Conservation (phyloP, 1,284 basidiomycete species). For the Neolentinus lepideus region DNA sequence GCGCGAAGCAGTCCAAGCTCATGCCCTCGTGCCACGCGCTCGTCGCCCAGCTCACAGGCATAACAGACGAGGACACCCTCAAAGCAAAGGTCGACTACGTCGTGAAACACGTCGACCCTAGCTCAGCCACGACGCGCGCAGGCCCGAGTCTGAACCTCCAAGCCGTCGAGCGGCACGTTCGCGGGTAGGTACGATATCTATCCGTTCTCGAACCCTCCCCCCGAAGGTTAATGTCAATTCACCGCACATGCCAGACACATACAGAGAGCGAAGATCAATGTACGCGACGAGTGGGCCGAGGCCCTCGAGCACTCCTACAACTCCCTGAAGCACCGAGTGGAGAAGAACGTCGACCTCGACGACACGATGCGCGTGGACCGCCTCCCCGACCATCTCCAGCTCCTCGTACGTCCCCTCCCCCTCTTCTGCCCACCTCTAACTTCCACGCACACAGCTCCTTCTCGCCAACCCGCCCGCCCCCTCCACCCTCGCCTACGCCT, state of each 20-base stretch:
- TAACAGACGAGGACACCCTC: slow-evolving; percentile 31
- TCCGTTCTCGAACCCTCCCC: slow-evolving; percentile 3
- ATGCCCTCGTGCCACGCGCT: slow-evolving; percentile 47
- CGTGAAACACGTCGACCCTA: slow-evolving; percentile 38
- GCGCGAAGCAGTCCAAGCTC: slow-evolving; percentile 25
- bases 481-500: slow-evolving; percentile 41
- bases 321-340: slow-evolving; percentile 40
- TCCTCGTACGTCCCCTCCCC: slow-evolving; percentile 41
- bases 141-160: slow-evolving; percentile 48
- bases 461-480: slow-evolving; percentile 45
- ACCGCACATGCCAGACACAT: no score
- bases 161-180: slow-evolving; percentile 46
- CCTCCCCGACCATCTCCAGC: slow-evolving; percentile 62
- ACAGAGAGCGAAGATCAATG: slow-evolving; percentile 65
- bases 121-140: slow-evolving; percentile 33
- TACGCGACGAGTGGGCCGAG: slow-evolving; percentile 47
- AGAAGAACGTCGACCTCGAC: slow-evolving; percentile 51
- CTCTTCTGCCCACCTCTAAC: neutral
- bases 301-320: slow-evolving; percentile 46
- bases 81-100: slow-evolving; percentile 45
- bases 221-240: no score
- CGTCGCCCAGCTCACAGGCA: slow-evolving; percentile 42
- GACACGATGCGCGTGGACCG: slow-evolving; percentile 52
- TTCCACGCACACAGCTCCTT: neutral
- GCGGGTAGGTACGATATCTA: slow-evolving; percentile 35